These are phyloP conservation scores for Ceratocystis colombiana DNA, from an alignment of 2,329 filamentous ascomycete species.

Conservation along the genomic window DNA sequence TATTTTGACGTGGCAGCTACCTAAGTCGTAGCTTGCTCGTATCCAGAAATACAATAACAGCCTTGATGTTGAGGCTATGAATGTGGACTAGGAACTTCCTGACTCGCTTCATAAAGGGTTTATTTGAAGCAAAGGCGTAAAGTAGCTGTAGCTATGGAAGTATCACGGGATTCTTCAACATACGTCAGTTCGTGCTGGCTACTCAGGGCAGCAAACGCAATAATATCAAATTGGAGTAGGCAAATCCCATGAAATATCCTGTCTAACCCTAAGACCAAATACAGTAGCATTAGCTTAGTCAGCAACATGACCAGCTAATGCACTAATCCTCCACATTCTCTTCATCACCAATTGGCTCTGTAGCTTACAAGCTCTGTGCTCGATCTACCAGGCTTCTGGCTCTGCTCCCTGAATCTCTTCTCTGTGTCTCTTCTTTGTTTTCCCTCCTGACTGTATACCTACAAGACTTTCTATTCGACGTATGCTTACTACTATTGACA, in stretches of 20 bases:
- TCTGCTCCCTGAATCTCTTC: background rate
- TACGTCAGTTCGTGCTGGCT: background rate
- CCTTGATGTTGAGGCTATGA: background rate
- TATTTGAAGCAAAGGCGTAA: background rate
- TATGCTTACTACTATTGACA: background rate
- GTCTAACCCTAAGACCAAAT: background rate
- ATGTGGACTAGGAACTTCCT: background rate
- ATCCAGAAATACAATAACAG: background rate
- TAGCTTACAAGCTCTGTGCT: background rate
- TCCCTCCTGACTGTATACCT: too few relatives aligned
- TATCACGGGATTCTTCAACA: background rate
- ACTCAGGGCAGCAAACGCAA: background rate
- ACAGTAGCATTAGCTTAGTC: background rate
- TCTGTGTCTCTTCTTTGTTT: background rate
- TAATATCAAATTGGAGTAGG: background rate
- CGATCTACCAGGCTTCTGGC: background rate
- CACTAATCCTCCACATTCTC: background rate
- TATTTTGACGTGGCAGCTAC: constrained; percentile 1
- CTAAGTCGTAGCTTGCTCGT: background rate
- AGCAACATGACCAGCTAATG: background rate
- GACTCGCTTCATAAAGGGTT: background rate
- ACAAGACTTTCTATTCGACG: background rate
- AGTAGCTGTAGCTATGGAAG: background rate
- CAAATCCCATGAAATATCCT: background rate
- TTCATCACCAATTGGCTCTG: background rate